phyloP scores from a whole-genome alignment of 495 filamentous ascomycete species.

The Lasiosphaeris hirsuta region DNA sequence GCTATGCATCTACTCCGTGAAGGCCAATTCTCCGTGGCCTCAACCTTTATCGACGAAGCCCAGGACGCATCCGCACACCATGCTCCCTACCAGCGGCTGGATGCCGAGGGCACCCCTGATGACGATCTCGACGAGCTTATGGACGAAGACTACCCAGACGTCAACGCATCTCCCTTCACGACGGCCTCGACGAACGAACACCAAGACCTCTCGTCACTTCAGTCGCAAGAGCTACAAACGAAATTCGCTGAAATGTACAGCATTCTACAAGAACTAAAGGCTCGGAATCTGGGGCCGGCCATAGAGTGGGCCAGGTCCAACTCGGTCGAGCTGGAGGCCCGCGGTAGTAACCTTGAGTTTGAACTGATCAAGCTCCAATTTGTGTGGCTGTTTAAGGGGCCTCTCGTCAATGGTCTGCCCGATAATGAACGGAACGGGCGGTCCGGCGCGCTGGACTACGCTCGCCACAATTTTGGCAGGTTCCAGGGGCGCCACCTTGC shows the following conservation, averaged over 20 bases:
- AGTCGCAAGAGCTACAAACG: slow-evolving; percentile 66
- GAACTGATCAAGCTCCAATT: slow-evolving; percentile 86
- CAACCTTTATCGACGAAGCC: slow-evolving; percentile 71
- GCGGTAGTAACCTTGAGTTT: slow-evolving; percentile 92
- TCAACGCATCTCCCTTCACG: slow-evolving; percentile 1
- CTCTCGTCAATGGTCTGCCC: slow-evolving; percentile 43
- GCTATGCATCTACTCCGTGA: slow-evolving; percentile 95
- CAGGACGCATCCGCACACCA: slow-evolving; percentile 24
- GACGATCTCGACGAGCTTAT: slow-evolving; percentile 21
- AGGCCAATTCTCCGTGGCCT: slow-evolving; percentile 84
- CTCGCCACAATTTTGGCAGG: slow-evolving; percentile 55
- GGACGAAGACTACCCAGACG: slow-evolving; percentile 26
- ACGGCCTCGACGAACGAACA: slow-evolving; percentile 20
- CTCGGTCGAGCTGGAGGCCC: slow-evolving; percentile 63
- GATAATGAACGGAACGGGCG: slow-evolving; percentile 38
- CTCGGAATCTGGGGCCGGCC: slow-evolving; percentile 71
- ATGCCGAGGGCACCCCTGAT: slow-evolving; percentile 13
- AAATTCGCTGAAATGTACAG: slow-evolving; percentile 87
- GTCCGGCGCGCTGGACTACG: slow-evolving; percentile 67
- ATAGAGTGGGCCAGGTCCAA: slow-evolving; percentile 82
- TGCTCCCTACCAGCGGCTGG: background rate
- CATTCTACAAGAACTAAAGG: slow-evolving; percentile 73
- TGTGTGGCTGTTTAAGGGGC: slow-evolving; percentile 70
- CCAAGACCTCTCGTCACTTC: slow-evolving; percentile 52
- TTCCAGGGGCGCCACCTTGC: slow-evolving; percentile 60